Evolutionary conservation across 2,329 filamentous ascomycete species (phyloP).

Genomic region (Hypoxylon sp.): DNA sequence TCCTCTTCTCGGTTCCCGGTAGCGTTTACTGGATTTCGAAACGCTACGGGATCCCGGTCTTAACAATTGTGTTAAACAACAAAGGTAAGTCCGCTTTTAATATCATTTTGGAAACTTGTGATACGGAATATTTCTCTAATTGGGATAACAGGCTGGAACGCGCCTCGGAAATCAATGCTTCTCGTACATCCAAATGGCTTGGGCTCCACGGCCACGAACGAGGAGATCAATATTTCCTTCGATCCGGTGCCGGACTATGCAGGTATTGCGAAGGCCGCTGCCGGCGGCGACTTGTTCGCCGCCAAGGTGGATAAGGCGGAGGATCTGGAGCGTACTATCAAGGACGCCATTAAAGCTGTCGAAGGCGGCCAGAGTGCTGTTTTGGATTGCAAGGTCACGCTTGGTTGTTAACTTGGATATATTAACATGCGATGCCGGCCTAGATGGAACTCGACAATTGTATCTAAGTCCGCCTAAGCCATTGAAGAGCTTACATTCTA

Average conservation of each 20-base stretch:
- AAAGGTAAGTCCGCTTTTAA: constrained; percentile 58
- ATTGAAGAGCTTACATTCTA: background rate
- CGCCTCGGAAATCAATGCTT: constrained; percentile 68
- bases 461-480: background rate
- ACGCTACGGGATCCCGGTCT: constrained; percentile 67
- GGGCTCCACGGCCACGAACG: constrained; percentile 69
- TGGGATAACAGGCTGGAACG: constrained; percentile 66
- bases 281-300: constrained; percentile 67
- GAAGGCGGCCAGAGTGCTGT: constrained; percentile 67
- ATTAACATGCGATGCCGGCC: background rate
- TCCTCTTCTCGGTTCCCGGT: constrained; percentile 67
- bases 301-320: constrained; percentile 63
- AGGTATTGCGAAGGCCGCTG: constrained; percentile 73
- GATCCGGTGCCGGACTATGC: constrained; percentile 71
- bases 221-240: constrained; percentile 74
- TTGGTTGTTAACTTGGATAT: constrained; percentile 57
- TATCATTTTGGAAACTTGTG: background rate
- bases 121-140: constrained; percentile 11
- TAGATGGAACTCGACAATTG: background rate
- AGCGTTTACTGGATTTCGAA: constrained; percentile 71
- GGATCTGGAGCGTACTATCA: constrained; percentile 64
- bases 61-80: constrained; percentile 71
- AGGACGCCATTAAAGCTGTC: constrained; percentile 66
- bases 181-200: constrained; percentile 72
- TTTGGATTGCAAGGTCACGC: constrained; percentile 66